Evolutionary conservation across 2,329 filamentous ascomycete genomes (phyloP), one percentile per base, ranked within the genome.

Genomic region (Leptographium flavum): DNA sequence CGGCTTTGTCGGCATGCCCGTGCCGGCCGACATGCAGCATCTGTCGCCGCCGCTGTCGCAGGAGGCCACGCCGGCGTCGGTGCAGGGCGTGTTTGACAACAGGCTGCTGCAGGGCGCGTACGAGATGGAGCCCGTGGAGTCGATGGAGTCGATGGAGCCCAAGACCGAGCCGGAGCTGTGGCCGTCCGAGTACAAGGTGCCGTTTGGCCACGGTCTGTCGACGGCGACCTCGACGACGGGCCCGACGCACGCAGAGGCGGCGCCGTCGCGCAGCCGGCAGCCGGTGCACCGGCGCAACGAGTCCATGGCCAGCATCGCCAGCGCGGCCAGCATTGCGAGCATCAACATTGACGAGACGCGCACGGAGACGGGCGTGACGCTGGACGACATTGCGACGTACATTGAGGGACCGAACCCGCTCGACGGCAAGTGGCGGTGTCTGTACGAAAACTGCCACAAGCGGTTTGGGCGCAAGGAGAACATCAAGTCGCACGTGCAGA

Each of bases 401-500:
- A 90, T 90, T 54, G 70, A 74, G 41, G 82, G 81, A 1, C 83
- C 83, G 0, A 82, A 86, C 54, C 68, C 77, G 3, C 59, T 62
- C n/a, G 83, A 87, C 54, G 80, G 81, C 54, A 87, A 87, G 62
- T 92, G 83, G 81, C 69, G 79, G 7, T 92, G 84, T 58, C 63
- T 76, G n/a, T 88, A 67, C 47, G 71, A 63, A 9, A 80, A 79
- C 25, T 98, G 92, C 63, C 76, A 80, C 54, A 94, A 94, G 63
- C 77, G 80, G 44, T 96, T 98, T 59, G 90, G 88, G n/a, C 79
- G 92, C 54, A 94, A 95, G 62, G 92, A 98, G 63, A 96, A 98
- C 65, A 95, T 96, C 69, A 94, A 94, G 61, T 94, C 88, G 1
- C 92, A 98, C 61, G 86, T 98, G 14, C 92, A 98, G 64, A 98